Conservation (phyloP, 108 stramenopile species). For the Cyclotella cryptica region DNA sequence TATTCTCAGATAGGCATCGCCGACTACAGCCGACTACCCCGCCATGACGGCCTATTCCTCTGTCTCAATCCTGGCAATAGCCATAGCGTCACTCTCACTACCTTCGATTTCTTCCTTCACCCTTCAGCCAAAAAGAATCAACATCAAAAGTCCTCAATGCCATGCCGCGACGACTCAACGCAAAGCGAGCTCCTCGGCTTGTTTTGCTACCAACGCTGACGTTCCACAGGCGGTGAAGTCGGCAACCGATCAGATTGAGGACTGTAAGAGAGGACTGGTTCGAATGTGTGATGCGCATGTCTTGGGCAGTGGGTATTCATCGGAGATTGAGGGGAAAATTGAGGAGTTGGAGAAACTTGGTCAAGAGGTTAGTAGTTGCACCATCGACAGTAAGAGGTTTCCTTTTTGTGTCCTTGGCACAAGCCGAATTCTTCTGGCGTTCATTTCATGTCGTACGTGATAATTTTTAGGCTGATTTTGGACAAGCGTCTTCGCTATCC, state of each 20-base stretch:
- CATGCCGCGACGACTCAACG: neutral
- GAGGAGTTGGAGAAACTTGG: constrained; percentile 41
- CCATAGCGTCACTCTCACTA: neutral
- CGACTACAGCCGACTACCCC: too few relatives aligned
- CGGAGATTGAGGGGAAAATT: constrained; percentile 30
- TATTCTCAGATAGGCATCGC: too few relatives aligned
- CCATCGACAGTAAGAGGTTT: neutral
- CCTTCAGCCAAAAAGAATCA: neutral
- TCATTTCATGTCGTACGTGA: neutral
- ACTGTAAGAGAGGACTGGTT: constrained; percentile 40
- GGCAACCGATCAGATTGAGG: constrained; percentile 33
- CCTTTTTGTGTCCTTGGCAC: constrained; percentile 25
- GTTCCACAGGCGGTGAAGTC: neutral
- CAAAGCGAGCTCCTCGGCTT: neutral
- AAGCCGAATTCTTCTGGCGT: neutral
- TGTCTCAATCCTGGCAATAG: neutral
- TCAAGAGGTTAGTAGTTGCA: constrained; percentile 47
- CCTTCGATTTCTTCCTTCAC: neutral
- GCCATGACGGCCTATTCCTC: neutral
- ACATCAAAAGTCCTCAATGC: neutral
- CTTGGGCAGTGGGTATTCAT: constrained; percentile 16
- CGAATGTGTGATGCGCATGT: constrained; percentile 35
- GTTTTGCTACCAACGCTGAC: neutral
- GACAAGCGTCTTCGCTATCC: constrained; percentile 69
- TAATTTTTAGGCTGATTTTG: constrained; percentile 39